These are phyloP conservation scores for Phytophthora crassamura DNA, from an alignment of 352 stramenopile species.

Conservation along the genomic window DNA sequence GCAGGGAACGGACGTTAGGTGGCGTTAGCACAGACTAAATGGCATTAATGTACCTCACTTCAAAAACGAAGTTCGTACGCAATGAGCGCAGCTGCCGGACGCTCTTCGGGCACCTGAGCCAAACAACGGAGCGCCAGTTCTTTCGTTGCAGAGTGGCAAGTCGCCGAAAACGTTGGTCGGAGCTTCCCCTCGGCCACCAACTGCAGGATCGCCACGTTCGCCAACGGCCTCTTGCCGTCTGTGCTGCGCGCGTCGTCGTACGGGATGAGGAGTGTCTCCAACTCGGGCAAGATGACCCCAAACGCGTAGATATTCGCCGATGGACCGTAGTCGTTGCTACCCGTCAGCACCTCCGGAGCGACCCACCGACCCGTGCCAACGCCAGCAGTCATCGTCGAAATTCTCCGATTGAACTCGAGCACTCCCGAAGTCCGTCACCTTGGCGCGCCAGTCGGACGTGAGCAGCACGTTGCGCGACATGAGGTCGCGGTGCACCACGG, in stretches of 20 bases:
- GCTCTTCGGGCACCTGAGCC: background rate
- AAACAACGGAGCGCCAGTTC: slow-evolving; percentile 19
- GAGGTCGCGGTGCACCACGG: slow-evolving; percentile 60
- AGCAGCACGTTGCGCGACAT: slow-evolving; percentile 65
- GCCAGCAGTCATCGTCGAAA: slow-evolving; percentile 42
- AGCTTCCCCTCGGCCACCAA: slow-evolving; percentile 44
- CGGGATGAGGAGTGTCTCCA: slow-evolving; percentile 51
- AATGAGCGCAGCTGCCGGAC: slow-evolving; percentile 16
- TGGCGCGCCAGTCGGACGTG: slow-evolving; percentile 19
- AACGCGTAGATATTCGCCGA: slow-evolving; percentile 67
- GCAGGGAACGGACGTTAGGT: too few species aligned
- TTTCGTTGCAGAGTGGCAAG: slow-evolving; percentile 9
- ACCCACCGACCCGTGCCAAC: slow-evolving; percentile 65
- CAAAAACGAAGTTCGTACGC: slow-evolving; percentile 17
- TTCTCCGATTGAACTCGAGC: slow-evolving; percentile 24
- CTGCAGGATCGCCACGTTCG: slow-evolving; percentile 55
- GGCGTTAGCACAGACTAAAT: too few species aligned
- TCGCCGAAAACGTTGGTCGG: slow-evolving; percentile 7
- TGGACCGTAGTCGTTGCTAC: slow-evolving; percentile 48
- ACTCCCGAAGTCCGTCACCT: slow-evolving; percentile 39
- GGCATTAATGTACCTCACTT: too few species aligned
- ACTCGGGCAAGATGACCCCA: slow-evolving; percentile 43
- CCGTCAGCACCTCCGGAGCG: slow-evolving; percentile 56
- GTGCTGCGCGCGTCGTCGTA: slow-evolving; percentile 36
- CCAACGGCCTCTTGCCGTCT: slow-evolving; percentile 48